Conservation (phyloP, 129 eudicot genomes). For the Flaveria robusta region DNA sequence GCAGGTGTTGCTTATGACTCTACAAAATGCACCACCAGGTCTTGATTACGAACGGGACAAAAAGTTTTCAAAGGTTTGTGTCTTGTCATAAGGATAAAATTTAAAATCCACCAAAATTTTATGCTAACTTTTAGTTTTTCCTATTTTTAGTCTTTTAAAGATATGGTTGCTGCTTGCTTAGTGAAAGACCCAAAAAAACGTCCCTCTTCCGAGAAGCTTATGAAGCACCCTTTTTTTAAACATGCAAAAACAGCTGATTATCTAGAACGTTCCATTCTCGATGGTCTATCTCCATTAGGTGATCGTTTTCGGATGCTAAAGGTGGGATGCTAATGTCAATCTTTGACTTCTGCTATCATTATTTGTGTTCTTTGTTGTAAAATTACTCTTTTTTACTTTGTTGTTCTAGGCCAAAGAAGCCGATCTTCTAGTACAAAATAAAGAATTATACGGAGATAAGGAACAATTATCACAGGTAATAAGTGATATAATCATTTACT, state of each 20-base stretch:
- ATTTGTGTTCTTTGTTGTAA: background rate
- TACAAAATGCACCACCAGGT: slow-evolving; percentile 97
- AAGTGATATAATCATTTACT: background rate
- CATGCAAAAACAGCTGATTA: slow-evolving; percentile 74
- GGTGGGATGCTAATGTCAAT: slow-evolving; percentile 50
- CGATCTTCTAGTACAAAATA: slow-evolving; percentile 72
- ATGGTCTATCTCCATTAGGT: slow-evolving; percentile 74
- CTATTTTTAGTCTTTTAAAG: slow-evolving; percentile 72
- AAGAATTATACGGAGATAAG: slow-evolving; percentile 70
- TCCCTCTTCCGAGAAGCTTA: slow-evolving; percentile 80
- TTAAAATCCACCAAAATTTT: background rate
- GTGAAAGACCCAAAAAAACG: slow-evolving; percentile 96
- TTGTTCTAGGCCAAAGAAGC: slow-evolving; percentile 86
- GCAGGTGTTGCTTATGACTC: slow-evolving; percentile 86
- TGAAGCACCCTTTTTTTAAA: slow-evolving; percentile 84
- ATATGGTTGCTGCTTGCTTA: slow-evolving; percentile 89
- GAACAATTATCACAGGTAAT: slow-evolving; percentile 86
- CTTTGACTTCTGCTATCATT: slow-evolving; percentile 17
- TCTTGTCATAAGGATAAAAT: slow-evolving; percentile 6
- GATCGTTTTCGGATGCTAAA: slow-evolving; percentile 81
- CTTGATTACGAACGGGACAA: slow-evolving; percentile 93
- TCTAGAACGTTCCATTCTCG: slow-evolving; percentile 59
- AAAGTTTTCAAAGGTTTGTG: slow-evolving; percentile 82
- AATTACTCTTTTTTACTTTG: slow-evolving; percentile 9
- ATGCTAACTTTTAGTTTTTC: slow-evolving; percentile 3